Base-by-base conservation (phyloP, 345 rosid species). In the Leavenworthia alabamica region DNA sequence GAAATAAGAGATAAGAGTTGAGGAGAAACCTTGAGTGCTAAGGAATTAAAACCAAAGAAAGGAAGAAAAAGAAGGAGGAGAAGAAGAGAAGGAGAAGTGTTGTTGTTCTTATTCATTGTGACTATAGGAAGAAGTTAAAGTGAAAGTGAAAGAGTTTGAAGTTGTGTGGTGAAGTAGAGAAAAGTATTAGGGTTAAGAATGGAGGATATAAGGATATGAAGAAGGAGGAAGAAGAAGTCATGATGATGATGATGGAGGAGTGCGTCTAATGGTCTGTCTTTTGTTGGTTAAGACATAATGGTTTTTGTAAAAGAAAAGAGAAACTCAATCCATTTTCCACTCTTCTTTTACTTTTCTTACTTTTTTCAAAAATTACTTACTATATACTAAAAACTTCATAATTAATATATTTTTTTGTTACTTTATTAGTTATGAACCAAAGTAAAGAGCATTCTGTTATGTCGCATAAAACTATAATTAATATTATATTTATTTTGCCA, bases 1-100 rank as follows among this genome's bases (percentile, higher is more conserved):
- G 90, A 79, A 35, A 86, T 80, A 55, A 90, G 95, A 44, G 97
- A 79, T 6, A 60, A 10, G 41, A 94, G 83, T 4, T 81, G 81
- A 60, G 74, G 92, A 62, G 90, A 84, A 44, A 64, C 59, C 37
- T 72, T 66, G 36, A 71, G 60, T 17, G 70, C 67, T 64, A 11
- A 74, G 68, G 35, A 75, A 77, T 60, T 63, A 42, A 77, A 81
- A 67, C 58, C 0, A 52, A 24, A 27, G 65, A 72, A 67, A 63
- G 64, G 70, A 73, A 51, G 71, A 66, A 31, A 23, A 67, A 72
- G 57, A 36, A 66, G 24, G 14, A 60, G 33, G 12, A 45, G 36
- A 31, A 56, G 17, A 60, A 47, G 78, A 60, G 62, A 59, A 36
- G 44, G 70, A 66, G 54, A 76, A 73, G 72, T 83, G 92, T 41